These are phyloP conservation scores for Piper betle DNA, from an alignment of 164 flowering plant species.

Conservation along the genomic window DNA sequence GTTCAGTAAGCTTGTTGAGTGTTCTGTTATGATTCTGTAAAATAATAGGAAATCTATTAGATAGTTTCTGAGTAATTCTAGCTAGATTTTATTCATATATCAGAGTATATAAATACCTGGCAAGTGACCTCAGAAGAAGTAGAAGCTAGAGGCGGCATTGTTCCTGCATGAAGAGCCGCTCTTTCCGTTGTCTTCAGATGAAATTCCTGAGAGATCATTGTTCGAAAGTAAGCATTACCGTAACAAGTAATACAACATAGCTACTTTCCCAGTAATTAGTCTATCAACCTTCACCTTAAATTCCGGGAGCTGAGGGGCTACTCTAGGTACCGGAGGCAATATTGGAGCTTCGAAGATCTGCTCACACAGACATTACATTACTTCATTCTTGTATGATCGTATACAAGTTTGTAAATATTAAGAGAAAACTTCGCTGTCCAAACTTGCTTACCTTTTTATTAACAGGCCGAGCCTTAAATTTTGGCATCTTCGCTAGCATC, in stretches of 20 bases:
- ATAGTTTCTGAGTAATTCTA: background rate
- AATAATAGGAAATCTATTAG: background rate
- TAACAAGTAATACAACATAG: background rate
- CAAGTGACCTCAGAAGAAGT: constrained; percentile 34
- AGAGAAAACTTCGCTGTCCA: too few species aligned
- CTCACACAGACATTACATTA: too few species aligned
- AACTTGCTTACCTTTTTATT: constrained; percentile 58
- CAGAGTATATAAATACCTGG: constrained; percentile 26
- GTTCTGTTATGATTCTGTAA: constrained; percentile 39
- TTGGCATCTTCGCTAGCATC: constrained; percentile 90
- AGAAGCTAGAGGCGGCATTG: constrained; percentile 48
- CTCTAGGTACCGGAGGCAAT: constrained; percentile 57
- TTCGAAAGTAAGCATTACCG: background rate
- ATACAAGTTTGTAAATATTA: background rate
- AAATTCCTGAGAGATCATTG: constrained; percentile 46
- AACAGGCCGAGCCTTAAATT: constrained; percentile 83
- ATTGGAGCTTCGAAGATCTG: constrained; percentile 74
- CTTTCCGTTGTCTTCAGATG: constrained; percentile 80
- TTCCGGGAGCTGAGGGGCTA: constrained; percentile 61
- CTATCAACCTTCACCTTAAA: constrained; percentile 49
- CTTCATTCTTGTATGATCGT: background rate
- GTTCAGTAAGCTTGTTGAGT: constrained; percentile 47
- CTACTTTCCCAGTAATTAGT: background rate
- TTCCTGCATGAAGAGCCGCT: constrained; percentile 58
- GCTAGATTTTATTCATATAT: background rate